Base-by-base conservation (phyloP, 2,329 filamentous ascomycete species). In the Hypoxylon rubiginosum region DNA sequence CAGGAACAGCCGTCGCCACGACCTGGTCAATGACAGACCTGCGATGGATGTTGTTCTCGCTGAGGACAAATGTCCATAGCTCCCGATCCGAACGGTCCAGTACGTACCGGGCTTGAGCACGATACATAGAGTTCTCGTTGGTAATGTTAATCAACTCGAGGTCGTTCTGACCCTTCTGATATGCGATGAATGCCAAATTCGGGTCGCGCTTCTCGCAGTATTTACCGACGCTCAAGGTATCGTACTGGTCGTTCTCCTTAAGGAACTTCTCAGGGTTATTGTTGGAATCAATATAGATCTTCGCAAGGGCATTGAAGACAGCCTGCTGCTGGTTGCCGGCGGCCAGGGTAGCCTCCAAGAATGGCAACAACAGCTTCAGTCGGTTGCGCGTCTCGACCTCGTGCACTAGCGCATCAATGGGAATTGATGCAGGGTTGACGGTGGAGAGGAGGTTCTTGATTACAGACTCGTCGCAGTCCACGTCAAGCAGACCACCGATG, bases 71-170 rank as follows among this genome's bases (percentile, higher is more conserved):
- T 56, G 87, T 86, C 97, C 97, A 99, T 51, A 99, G 89, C 79
- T 99, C 96, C 2, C 85, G 79, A 75, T 99, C 96, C 39, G 92
- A 91, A 71, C 96, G 91, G 75, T 97, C 94, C 56, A 99, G 85
- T 24, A 99, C 86, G 80, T 99, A 99, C 39, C 96, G 91, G 63
- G 94, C 95, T 81, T 99, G 96, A n/a, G 92, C 92, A 75, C 94
- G 92, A 87, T 97, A 99, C 96, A 99, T 99, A n/a, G 93, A 91
- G 82, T 99, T 99, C 82, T 99, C 97, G 74, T 98, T 99, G 76
- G 96, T 98, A 76, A 99, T 95, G 80, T 92, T 96, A 81, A 99
- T 95, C 61, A 99, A 88, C 82, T 99, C 97, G 32, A 99, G 83
- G 76, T 99, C 96, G 71, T 99, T 99, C 81, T 97, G 93, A 19